Evolutionary conservation across 116 monocot species (phyloP).

Genomic region (Trichopus zeylanicus): DNA sequence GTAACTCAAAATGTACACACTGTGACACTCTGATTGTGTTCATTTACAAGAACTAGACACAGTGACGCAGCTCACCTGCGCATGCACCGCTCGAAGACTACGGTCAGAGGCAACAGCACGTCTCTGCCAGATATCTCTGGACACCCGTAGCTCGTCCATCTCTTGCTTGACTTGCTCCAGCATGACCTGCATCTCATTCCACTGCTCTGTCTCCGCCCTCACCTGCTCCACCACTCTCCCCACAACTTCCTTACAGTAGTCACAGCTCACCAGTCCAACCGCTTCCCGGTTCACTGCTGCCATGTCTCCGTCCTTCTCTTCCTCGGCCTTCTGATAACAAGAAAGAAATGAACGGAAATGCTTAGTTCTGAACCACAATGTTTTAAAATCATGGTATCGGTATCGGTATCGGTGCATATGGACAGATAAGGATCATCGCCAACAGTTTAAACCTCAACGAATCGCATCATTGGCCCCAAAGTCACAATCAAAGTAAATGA

Average conservation of each 20-base stretch:
- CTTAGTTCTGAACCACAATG: too few relatives aligned
- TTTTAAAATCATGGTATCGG: too few relatives aligned
- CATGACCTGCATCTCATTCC: slow-evolving; percentile 77
- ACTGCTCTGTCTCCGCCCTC: slow-evolving; percentile 59
- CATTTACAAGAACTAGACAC: neutral
- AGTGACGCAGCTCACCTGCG: slow-evolving; percentile 23
- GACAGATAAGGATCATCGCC: too few relatives aligned
- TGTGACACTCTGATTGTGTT: neutral
- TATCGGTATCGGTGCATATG: too few relatives aligned
- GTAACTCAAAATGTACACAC: neutral
- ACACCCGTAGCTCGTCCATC: slow-evolving; percentile 67
- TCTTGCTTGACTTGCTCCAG: slow-evolving; percentile 60
- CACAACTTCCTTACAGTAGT: slow-evolving; percentile 59
- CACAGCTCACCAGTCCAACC: slow-evolving; percentile 15
- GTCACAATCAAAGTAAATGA: too few relatives aligned
- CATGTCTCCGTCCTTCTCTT: neutral
- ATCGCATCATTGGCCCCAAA: too few relatives aligned
- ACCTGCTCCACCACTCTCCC: slow-evolving; percentile 62
- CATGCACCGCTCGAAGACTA: slow-evolving; percentile 28
- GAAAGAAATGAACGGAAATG: too few relatives aligned
- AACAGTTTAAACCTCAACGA: too few relatives aligned
- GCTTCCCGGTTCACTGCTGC: neutral
- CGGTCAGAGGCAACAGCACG: slow-evolving; percentile 49
- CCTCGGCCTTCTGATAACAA: too few relatives aligned
- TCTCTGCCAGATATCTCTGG: slow-evolving; percentile 64